A percentile compares a stretch with the other conserved stretches of the same genome.
These are phyloP conservation scores for Salmacisia buchloeana DNA, from an alignment of 1,284 basidiomycete genomes.

Conservation along the genomic window DNA sequence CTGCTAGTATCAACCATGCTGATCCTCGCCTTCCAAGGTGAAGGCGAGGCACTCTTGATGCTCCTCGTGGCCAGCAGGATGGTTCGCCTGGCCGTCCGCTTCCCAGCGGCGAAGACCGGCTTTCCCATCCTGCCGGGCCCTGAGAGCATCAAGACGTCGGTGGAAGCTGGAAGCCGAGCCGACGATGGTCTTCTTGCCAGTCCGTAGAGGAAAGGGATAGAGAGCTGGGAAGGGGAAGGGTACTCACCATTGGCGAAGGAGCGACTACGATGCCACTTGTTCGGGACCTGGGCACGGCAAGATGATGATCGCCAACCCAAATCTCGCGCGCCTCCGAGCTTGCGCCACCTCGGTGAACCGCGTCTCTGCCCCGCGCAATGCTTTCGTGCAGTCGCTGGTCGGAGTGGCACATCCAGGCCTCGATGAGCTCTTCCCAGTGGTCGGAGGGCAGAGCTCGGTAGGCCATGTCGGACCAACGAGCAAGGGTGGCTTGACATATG, in stretches of 20 bases:
- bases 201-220: not conserved
- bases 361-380: slow-evolving; percentile 13
- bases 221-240: not conserved
- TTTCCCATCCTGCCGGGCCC: no score
- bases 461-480: slow-evolving; percentile 13
- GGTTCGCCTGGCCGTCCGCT: no score
- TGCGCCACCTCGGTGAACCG: slow-evolving; percentile 9
- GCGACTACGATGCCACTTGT: not conserved
- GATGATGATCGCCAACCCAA: slow-evolving; percentile 9
- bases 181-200: slow-evolving; percentile 6
- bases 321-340: not conserved
- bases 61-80: not conserved
- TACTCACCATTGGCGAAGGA: not conserved
- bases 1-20: slow-evolving; percentile 13
- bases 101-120: no score
- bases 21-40: not conserved
- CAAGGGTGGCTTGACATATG: slow-evolving; percentile 15
- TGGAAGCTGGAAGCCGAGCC: not conserved
- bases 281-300: not conserved
- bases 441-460: slow-evolving; percentile 87
- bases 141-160: not conserved
- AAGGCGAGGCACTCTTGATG: not conserved
- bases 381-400: slow-evolving; percentile 60
- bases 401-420: slow-evolving; percentile 95
- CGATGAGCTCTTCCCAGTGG: slow-evolving; percentile 92